A percentile compares a stretch with the other conserved stretches of the same genome.
These are phyloP conservation scores for Ophiostoma himal-ulmi DNA, from an alignment of 2,329 filamentous ascomycete species.

Conservation along the genomic window DNA sequence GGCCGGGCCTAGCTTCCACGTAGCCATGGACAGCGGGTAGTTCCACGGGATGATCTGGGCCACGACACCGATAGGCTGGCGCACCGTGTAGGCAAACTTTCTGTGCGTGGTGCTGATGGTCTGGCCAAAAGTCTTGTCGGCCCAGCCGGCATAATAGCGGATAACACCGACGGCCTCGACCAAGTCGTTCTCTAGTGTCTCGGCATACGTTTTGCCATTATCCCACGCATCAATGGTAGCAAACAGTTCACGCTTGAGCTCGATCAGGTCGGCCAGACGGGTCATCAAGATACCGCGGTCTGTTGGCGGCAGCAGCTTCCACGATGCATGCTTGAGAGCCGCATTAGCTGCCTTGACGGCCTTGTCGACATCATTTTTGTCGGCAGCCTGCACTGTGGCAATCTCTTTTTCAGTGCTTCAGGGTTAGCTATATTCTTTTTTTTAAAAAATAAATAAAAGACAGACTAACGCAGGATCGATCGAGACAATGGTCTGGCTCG, in stretches of 20 bases:
- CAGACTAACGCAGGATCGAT: constrained; percentile 59
- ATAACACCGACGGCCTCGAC: constrained; percentile 36
- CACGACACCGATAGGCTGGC: constrained; percentile 65
- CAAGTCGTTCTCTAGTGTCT: constrained; percentile 16
- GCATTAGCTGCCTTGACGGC: constrained; percentile 24
- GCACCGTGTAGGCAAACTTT: constrained; percentile 64
- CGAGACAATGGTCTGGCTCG: constrained; percentile 56
- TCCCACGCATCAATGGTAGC: constrained; percentile 66
- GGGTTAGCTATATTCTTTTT: no score
- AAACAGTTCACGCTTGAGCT: constrained; percentile 33
- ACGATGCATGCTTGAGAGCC: constrained; percentile 16
- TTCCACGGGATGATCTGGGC: constrained; percentile 70
- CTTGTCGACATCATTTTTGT: constrained; percentile 20
- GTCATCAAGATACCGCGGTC: constrained; percentile 37
- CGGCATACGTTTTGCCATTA: constrained; percentile 59
- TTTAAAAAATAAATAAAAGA: no score
- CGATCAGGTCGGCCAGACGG: constrained; percentile 41
- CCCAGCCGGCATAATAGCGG: constrained; percentile 69
- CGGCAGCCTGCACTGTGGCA: constrained; percentile 16
- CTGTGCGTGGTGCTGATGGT: constrained; percentile 56
- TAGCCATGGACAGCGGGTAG: constrained; percentile 62
- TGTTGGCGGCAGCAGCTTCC: constrained; percentile 17
- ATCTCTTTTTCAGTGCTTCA: constrained; percentile 17
- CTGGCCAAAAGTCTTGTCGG: constrained; percentile 64
- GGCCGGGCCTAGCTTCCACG: constrained; percentile 65